Evolutionary conservation across 2,329 filamentous ascomycete species (phyloP), one percentile per base, ranked within the genome.

Genomic region (Myriosclerotinia curreyana): DNA sequence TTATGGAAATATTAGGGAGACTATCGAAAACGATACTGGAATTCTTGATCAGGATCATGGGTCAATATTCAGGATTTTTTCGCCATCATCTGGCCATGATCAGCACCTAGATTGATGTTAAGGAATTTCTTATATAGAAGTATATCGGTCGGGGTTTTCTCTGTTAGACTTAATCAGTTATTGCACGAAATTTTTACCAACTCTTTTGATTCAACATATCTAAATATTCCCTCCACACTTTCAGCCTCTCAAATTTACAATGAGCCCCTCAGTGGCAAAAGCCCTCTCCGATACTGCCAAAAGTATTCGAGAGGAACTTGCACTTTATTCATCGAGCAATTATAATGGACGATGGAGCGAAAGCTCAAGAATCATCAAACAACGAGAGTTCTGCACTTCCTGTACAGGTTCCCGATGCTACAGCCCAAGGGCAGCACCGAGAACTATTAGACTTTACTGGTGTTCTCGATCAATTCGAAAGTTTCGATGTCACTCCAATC

Each of bases 401-500:
- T 31, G 66, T 70, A 15, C 69, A 69, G 50, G 60, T 44, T 31
- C 63, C 68, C n/a, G 36, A 9, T n/a, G 28, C 12, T 20, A n/a
- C 58, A 12, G 20, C 51, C 40, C 40, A 66, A 36, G 51, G 31
- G 28, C 64, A 65, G n/a, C 67, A 68, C 52, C 69, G 67, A 55
- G 68, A 71, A n/a, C 71, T 72, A 31, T 66, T 74, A 20, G 71
- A 70, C 50, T 67, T 73, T 20, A 68, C 65, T 36, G 73, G 73
- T 36, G 68, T 67, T 44, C 64, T 74, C 0, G 69, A 74, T 34
- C 50, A 68, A 20, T 73, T 72, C 31, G 66, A 74, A 64, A 68
- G 64, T 40, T 74, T 74, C 42, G 79, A 81, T 54, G 72, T 78
- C 5, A 81, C 79, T 1, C 79, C 79, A 5, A 72, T 77, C 40